Evolutionary conservation across 495 filamentous ascomycete species (phyloP).

Genomic region (Aspergillus avenaceus): DNA sequence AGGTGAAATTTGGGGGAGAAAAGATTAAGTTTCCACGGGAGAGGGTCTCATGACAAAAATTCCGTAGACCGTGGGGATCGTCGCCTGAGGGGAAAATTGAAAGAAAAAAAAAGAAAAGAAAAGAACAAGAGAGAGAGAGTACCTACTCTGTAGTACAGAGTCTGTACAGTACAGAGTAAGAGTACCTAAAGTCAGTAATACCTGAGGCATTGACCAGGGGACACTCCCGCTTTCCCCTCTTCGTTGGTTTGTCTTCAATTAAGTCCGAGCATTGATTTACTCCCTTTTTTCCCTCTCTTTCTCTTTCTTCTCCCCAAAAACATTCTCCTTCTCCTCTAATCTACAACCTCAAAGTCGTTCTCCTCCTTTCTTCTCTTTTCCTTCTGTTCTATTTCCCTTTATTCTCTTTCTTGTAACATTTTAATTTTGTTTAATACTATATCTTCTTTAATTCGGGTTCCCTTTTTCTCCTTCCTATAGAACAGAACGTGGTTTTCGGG

Average conservation of each 20-base stretch:
- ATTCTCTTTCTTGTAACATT: slow-evolving; percentile 25
- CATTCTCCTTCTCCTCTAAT: background rate
- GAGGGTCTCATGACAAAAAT: background rate
- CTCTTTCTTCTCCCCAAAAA: background rate
- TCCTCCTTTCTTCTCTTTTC: too few species aligned
- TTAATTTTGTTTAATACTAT: slow-evolving; percentile 9
- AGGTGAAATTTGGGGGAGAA: too few species aligned
- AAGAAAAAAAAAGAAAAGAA: too few species aligned
- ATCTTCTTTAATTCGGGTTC: slow-evolving; percentile 9
- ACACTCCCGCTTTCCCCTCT: background rate
- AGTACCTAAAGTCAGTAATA: too few species aligned
- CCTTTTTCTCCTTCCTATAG: slow-evolving; percentile 4
- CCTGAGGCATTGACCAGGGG: background rate
- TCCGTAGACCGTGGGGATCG: background rate
- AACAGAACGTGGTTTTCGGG: too few species aligned
- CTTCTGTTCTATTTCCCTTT: slow-evolving; percentile 24
- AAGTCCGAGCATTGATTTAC: background rate
- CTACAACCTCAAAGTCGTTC: too few species aligned
- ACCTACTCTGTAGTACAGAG: too few species aligned
- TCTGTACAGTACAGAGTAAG: too few species aligned
- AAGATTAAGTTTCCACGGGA: background rate
- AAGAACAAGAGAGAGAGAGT: too few species aligned
- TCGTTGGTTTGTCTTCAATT: background rate
- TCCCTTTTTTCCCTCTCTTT: background rate
- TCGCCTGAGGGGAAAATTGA: background rate